Conservation (phyloP, 192 early-diverging fungal species). For the Backusella australiensis region DNA sequence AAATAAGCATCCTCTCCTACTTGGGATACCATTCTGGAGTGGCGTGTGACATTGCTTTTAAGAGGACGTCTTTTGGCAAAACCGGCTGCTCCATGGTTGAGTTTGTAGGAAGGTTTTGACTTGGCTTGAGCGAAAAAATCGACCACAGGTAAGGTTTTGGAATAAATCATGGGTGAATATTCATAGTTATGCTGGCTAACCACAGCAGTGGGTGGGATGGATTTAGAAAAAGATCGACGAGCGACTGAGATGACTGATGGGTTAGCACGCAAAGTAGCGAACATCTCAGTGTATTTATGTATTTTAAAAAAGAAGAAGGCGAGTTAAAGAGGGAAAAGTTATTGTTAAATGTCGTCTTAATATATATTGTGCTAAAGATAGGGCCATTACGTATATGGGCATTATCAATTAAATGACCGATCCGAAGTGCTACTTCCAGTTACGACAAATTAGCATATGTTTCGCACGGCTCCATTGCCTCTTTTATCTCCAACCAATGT, state of each 20-base stretch:
- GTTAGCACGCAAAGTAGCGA: not conserved
- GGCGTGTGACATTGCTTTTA: constrained; percentile 41
- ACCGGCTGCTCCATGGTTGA: constrained; percentile 50
- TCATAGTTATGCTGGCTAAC: not conserved
- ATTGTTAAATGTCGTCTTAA: not conserved
- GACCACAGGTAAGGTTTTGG: constrained; percentile 16
- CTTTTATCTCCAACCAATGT: not conserved
- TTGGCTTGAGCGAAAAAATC: constrained; percentile 34
- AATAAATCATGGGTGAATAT: not conserved
- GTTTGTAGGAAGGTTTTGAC: constrained; percentile 38
- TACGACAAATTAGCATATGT: not conserved
- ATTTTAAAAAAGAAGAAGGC: not conserved
- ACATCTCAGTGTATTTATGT: not conserved
- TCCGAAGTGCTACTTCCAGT: not conserved
- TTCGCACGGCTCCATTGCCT: not conserved
- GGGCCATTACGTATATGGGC: not conserved
- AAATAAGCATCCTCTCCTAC: constrained; percentile 97
- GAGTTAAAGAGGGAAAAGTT: constrained; percentile 1
- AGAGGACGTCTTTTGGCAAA: constrained; percentile 42
- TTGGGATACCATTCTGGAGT: constrained; percentile 45
- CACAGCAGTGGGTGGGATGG: not conserved
- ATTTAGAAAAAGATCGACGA: not conserved
- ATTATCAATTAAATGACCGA: constrained; percentile 3
- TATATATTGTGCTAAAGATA: not conserved
- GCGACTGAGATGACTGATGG: constrained; percentile 7